Evolutionary conservation across 2,329 filamentous ascomycete species (phyloP), one percentile per base, ranked within the genome.

Genomic region (Penicillium sp.): DNA sequence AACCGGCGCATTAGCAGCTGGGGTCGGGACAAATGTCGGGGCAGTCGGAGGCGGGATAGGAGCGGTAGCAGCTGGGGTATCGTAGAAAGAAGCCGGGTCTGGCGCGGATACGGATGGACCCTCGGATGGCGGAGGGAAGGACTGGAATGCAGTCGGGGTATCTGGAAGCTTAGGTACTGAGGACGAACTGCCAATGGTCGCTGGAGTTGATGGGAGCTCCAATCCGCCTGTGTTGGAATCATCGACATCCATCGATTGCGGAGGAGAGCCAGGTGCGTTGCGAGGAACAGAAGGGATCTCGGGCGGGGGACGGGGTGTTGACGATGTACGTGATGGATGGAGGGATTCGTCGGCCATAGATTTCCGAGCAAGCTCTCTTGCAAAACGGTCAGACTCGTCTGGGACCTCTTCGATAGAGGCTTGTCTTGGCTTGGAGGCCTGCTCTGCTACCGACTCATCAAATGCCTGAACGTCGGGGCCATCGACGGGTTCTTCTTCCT

Each of bases 391-490:
- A 37, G 79, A 76, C 46, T 85, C 84, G 57, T 87, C 83, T 5
- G 82, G 80, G 0, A 80, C 80, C 35, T 85, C 83, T 65, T 88
- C 84, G 10, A 87, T 84, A 2, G 81, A 81, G 0, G 84, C 76
- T 60, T 85, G 78, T 59, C 69, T 61, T 50, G 67, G 58, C 59
- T 84, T 34, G 81, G 64, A 59, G 38, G 59, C 76, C 5, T 78
- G 79, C 14, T 75, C 79, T 0, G 76, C 73, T 13, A 72, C 66
- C 0, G 69, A 71, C 58, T 74, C 73, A 47, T 73, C 78, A 49
- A 86, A 75, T 40, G 78, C 74, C 66, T 83, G 81, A 2, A 89
- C 83, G 49, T 89, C 86, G 2, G 85, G 82, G 59, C 90, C 87
- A 52, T 82, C 80, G 40, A 73, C 70, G 22, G 73, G 69, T 20